A percentile compares a stretch with the other conserved stretches of the same genome.
These are phyloP conservation scores for Cyclotella baltica DNA, from an alignment of 108 stramenopile species.

Conservation along the genomic window DNA sequence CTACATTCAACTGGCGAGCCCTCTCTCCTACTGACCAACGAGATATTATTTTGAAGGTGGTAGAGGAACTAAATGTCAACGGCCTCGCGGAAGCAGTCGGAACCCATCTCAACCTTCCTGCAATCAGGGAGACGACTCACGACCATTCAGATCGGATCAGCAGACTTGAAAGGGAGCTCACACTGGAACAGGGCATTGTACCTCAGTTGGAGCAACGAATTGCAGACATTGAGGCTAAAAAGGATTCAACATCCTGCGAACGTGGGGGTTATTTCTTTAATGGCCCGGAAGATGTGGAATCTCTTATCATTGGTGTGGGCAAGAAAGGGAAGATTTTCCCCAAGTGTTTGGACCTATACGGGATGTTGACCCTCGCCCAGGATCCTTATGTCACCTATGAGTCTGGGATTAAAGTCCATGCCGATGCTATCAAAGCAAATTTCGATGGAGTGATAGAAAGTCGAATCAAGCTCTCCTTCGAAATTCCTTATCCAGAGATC, in stretches of 20 bases:
- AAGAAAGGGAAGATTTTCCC: not conserved
- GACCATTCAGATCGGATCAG: not conserved
- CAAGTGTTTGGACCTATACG: slow-evolving; percentile 4
- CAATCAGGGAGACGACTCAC: not conserved
- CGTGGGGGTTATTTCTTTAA: not conserved
- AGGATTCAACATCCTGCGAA: not conserved
- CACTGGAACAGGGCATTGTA: not conserved
- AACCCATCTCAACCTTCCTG: not conserved
- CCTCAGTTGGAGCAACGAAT: too few species aligned
- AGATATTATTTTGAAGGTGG: not conserved
- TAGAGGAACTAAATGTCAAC: not conserved
- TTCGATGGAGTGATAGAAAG: not conserved
- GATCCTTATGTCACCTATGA: not conserved
- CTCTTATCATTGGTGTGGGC: not conserved
- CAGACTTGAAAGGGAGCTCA: not conserved
- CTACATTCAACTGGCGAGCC: not conserved
- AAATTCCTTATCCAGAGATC: too few species aligned
- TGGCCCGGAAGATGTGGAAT: not conserved
- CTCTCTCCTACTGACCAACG: not conserved
- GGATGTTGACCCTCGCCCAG: slow-evolving; percentile 1
- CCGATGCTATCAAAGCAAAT: slow-evolving; percentile 5
- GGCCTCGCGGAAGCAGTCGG: not conserved
- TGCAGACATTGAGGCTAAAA: not conserved
- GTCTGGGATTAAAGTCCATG: not conserved
- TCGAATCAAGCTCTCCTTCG: not conserved